phyloP scores from a whole-genome alignment of 2,329 filamentous ascomycete species.

The Apiospora rasikravindrae region DNA sequence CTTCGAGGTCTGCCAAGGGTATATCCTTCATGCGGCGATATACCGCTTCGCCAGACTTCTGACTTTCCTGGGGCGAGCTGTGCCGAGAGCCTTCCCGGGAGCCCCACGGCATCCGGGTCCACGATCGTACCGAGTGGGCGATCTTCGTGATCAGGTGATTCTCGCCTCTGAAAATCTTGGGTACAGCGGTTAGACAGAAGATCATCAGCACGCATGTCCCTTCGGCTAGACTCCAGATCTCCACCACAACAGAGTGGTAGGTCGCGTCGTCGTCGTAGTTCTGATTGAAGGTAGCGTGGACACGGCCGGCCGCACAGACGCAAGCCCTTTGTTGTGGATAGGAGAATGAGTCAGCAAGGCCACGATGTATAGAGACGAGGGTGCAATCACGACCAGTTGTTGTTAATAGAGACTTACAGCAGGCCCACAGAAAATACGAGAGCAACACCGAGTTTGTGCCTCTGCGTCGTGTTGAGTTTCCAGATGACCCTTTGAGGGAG shows the following conservation, averaged over 20 bases:
- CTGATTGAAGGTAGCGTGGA: neutral
- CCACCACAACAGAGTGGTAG: neutral
- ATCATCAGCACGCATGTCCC: constrained; percentile 14
- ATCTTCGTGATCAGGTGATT: neutral
- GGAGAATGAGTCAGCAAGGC: neutral
- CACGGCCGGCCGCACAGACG: neutral
- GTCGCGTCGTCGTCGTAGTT: neutral
- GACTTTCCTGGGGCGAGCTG: neutral
- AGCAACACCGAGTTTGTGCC: constrained; percentile 24
- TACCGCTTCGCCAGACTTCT: neutral
- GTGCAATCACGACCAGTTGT: too few species aligned
- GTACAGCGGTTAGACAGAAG: neutral
- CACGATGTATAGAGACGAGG: neutral
- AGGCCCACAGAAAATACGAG: constrained; percentile 25
- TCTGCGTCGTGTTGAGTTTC: constrained; percentile 21
- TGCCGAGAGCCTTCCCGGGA: neutral
- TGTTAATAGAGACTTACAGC: constrained; percentile 20
- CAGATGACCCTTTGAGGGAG: constrained; percentile 26
- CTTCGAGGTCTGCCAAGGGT: neutral
- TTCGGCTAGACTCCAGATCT: neutral
- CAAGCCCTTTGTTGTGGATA: neutral
- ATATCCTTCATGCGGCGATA: neutral
- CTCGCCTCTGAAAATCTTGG: neutral
- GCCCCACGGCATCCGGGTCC: neutral
- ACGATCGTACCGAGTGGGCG: neutral